phyloP scores from a whole-genome alignment of 2,329 filamentous ascomycete species.

The Gremmenia infestans region DNA sequence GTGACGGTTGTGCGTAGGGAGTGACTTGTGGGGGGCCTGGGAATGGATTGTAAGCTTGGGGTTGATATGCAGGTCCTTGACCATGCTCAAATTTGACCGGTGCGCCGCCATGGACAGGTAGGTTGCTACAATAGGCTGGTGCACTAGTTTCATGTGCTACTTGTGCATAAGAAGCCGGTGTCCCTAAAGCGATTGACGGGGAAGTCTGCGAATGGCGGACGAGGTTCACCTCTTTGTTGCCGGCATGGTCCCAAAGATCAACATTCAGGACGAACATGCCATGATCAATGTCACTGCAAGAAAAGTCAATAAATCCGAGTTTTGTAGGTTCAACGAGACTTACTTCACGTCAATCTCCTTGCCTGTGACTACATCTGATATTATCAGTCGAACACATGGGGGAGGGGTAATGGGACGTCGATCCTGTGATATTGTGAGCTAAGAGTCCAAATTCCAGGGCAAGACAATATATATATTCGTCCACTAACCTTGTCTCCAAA shows the following conservation, averaged over 20 bases:
- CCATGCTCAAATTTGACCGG: constrained; percentile 16
- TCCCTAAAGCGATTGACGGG: constrained; percentile 77
- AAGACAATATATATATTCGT: constrained; percentile 1
- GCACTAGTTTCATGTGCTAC: constrained; percentile 34
- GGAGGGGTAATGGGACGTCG: constrained; percentile 93
- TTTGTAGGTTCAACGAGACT: constrained; percentile 29
- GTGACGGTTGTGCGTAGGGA: constrained; percentile 19
- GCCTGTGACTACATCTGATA: constrained; percentile 68
- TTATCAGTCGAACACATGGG: constrained; percentile 79
- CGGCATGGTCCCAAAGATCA: constrained; percentile 62
- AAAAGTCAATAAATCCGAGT: constrained; percentile 4
- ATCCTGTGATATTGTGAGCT: constrained; percentile 52
- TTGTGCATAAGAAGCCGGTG: constrained; percentile 69
- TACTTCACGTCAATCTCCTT: constrained; percentile 83
- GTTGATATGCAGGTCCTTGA: constrained; percentile 13
- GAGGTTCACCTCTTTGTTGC: constrained; percentile 59
- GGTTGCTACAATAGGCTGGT: constrained; percentile 25
- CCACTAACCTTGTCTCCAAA: constrained; percentile 86
- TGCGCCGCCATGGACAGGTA: constrained; percentile 12
- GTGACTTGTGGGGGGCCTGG: constrained; percentile 25
- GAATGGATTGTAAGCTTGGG: constrained; percentile 18
- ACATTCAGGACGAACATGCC: constrained; percentile 65
- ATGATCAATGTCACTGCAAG: constrained; percentile 59
- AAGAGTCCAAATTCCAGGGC: not conserved
- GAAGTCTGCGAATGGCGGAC: constrained; percentile 60